phyloP scores from a whole-genome alignment of 345 rosid species.

The Lumnitzera racemosa region DNA sequence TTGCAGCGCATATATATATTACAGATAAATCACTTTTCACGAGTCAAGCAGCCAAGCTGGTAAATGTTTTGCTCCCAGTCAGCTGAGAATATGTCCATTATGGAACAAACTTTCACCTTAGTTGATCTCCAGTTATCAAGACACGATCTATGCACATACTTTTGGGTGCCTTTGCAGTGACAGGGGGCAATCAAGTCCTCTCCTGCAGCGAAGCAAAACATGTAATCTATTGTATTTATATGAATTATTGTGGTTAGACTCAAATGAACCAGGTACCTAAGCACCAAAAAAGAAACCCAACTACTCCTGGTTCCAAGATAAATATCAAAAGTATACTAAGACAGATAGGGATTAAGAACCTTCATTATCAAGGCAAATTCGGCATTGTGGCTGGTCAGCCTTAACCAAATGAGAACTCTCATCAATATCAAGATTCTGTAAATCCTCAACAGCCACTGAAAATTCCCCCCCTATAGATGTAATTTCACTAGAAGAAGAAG shows the following conservation, averaged over 20 bases:
- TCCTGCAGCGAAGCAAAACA: slow-evolving; percentile 41
- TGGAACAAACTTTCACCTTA: slow-evolving; percentile 45
- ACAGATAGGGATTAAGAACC: slow-evolving; percentile 34
- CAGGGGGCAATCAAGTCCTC: slow-evolving; percentile 95
- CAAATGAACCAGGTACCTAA: no score
- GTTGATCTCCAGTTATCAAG: slow-evolving; percentile 99
- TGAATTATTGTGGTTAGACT: no score
- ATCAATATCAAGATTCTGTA: slow-evolving; percentile 42
- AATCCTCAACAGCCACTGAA: slow-evolving; percentile 35
- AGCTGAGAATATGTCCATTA: background rate
- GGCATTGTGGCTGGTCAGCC: slow-evolving; percentile 78
- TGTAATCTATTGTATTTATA: background rate
- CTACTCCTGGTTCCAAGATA: background rate
- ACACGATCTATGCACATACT: slow-evolving; percentile 92
- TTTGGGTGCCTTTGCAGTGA: slow-evolving; percentile 97
- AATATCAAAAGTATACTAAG: slow-evolving; percentile 12
- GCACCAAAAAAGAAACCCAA: no score
- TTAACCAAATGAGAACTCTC: slow-evolving; percentile 64
- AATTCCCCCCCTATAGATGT: slow-evolving; percentile 40
- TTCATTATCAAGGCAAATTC: slow-evolving; percentile 92
- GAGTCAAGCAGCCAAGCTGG: no score
- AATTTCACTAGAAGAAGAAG: slow-evolving; percentile 59
- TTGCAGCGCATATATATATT: no score
- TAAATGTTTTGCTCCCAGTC: no score
- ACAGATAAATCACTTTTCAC: no score